Conservation (phyloP, 495 filamentous ascomycete genomes). For the Oleoguttula mirabilis region DNA sequence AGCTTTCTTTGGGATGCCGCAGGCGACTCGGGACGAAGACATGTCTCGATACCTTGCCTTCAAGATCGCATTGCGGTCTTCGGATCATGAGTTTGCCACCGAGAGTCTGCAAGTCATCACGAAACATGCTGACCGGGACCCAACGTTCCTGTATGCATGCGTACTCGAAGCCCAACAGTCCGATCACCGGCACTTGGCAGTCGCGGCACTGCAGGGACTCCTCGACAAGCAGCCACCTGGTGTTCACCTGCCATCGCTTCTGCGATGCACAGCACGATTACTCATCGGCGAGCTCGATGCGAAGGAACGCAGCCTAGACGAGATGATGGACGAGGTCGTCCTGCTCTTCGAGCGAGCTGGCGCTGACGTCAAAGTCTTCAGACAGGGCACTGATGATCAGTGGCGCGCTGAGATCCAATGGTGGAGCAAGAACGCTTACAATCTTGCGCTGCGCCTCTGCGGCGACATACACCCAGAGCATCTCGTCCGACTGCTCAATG, state of each 20-base stretch:
- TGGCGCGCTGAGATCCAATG: slow-evolving; percentile 57
- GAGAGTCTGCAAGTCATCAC: slow-evolving; percentile 45
- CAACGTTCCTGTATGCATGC: slow-evolving; percentile 59
- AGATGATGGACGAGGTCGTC: slow-evolving; percentile 36
- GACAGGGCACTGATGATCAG: slow-evolving; percentile 20
- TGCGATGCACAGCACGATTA: slow-evolving; percentile 52
- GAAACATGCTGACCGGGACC: slow-evolving; percentile 37
- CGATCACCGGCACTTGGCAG: slow-evolving; percentile 46
- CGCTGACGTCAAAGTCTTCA: slow-evolving; percentile 28
- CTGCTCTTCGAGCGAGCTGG: slow-evolving; percentile 48
- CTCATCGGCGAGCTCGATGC: slow-evolving; percentile 40
- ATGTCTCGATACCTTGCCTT: slow-evolving; percentile 62
- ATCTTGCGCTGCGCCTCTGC: slow-evolving; percentile 52
- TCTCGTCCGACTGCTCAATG: slow-evolving; percentile 44
- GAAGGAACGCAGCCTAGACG: not conserved
- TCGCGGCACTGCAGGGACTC: slow-evolving; percentile 47
- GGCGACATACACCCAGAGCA: slow-evolving; percentile 40
- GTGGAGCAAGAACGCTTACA: slow-evolving; percentile 71
- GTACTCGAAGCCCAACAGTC: slow-evolving; percentile 58
- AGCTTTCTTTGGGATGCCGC: slow-evolving; percentile 49
- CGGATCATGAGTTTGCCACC: slow-evolving; percentile 45
- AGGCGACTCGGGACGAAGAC: slow-evolving; percentile 42
- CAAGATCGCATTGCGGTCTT: slow-evolving; percentile 53
- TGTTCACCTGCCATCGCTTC: slow-evolving; percentile 54
- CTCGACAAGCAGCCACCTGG: slow-evolving; percentile 42